phyloP scores from a whole-genome alignment of 306 rosid species.

The Casuarina glauca region DNA sequence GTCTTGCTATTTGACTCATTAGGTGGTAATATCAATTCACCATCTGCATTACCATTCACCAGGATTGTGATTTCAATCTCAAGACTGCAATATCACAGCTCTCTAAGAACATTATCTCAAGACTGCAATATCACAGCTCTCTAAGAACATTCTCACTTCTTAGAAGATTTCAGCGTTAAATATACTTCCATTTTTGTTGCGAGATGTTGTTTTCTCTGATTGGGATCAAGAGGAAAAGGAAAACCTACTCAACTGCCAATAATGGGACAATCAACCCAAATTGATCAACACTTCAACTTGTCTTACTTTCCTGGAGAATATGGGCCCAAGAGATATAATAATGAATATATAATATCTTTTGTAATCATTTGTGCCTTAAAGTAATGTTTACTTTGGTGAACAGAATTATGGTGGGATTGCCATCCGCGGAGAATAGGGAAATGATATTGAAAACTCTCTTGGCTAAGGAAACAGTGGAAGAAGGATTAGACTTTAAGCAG shows the following conservation, averaged over 20 bases:
- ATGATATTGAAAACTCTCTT: slow-evolving; percentile 74
- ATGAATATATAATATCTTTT: neutral
- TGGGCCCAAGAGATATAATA: neutral
- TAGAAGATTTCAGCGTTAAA: neutral
- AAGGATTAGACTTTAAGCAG: slow-evolving; percentile 63
- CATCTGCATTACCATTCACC: slow-evolving; percentile 5
- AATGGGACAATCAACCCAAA: neutral
- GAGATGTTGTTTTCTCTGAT: neutral
- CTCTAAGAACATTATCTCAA: neutral
- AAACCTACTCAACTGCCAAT: neutral
- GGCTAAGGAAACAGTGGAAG: slow-evolving; percentile 68
- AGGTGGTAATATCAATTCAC: neutral
- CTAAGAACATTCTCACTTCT: neutral
- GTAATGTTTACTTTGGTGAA: slow-evolving; percentile 7
- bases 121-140: neutral
- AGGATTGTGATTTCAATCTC: neutral
- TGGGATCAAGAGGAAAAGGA: neutral
- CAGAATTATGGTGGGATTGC: slow-evolving; percentile 94
- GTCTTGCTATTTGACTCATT: neutral
- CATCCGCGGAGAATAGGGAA: slow-evolving; percentile 83
- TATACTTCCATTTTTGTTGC: neutral
- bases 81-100: neutral
- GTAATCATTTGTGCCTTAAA: neutral
- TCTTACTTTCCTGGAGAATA: neutral
- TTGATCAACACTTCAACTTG: neutral